Evolutionary conservation across 2,329 filamentous ascomycete genomes (phyloP), one percentile per base, ranked within the genome.

Genomic region (Talaromyces sp.): DNA sequence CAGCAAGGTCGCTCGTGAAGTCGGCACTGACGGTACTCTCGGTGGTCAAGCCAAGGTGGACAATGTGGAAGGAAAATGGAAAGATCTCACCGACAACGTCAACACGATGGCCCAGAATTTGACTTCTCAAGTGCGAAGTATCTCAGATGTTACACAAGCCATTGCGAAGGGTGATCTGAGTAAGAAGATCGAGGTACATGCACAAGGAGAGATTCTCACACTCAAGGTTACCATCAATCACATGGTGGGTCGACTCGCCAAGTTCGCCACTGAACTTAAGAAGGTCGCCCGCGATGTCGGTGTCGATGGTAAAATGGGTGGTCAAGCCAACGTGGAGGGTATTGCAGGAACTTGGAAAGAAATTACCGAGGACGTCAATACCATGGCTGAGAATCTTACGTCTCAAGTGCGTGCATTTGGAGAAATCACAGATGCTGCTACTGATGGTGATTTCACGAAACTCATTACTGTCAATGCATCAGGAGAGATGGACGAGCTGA

Each of bases 401-500:
- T 94, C 93, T 0, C 94, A 99, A 83, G 94, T 99, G 65, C 88
- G 94, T 64, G 94, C 94, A 33, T 99, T 99, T 73, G 94, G 92
- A 49, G 93, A 97, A 70, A 97, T 99, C 65, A 97, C 93, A n/a
- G 96, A 97, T 72, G 86, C 94, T 33, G 94, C 94, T 24, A 97
- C 93, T 54, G 92, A 96, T 70, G 94, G 94, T 58, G 93, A 99
- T 74, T 97, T 97, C 72, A 96, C 91, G 20, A 96, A 97, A 71
- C 86, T 95, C 52, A 93, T 99, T 71, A 96, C 94, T 43, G 93
- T 99, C 16, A 92, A 97, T 72, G 94, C 94, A 17, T 97, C 93
- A 11, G 94, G 94, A 59, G 94, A 99, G 75, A 97, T 99, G 94
- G 94, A 97, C 74, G 93, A 97, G 73, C 82, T 99, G 65, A 99